A percentile compares a stretch with the other conserved stretches of the same genome.
phyloP scores from a whole-genome alignment of 2,329 filamentous ascomycete genomes.

The Aspergillus vadensis region DNA sequence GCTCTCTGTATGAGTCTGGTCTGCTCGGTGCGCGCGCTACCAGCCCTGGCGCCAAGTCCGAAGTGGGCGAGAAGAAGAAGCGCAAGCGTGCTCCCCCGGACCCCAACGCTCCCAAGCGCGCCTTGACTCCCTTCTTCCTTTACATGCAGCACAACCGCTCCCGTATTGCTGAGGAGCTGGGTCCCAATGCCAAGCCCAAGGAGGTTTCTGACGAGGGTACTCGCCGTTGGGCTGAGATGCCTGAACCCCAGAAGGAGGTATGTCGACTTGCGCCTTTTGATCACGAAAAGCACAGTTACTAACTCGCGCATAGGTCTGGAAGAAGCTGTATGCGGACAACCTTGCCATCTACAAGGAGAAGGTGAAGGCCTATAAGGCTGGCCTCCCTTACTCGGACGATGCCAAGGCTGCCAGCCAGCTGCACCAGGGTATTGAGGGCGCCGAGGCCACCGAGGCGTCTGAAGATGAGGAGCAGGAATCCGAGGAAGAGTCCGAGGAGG shows the following conservation, averaged over 20 bases:
- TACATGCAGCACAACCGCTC: slow-evolving; percentile 87
- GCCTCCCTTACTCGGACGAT: slow-evolving; percentile 47
- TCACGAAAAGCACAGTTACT: slow-evolving; percentile 2
- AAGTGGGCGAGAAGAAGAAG: slow-evolving; percentile 75
- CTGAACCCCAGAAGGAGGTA: slow-evolving; percentile 69
- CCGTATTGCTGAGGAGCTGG: slow-evolving; percentile 78
- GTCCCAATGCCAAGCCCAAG: slow-evolving; percentile 74
- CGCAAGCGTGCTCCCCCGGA: slow-evolving; percentile 85
- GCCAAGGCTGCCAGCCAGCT: slow-evolving; percentile 46
- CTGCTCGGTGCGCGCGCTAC: slow-evolving; percentile 42
- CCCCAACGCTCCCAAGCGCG: slow-evolving; percentile 91
- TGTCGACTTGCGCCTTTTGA: slow-evolving; percentile 22
- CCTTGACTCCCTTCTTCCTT: slow-evolving; percentile 90
- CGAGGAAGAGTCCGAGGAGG: slow-evolving; percentile 35
- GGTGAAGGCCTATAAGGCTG: slow-evolving; percentile 59
- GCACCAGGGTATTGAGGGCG: slow-evolving; percentile 44
- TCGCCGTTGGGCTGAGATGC: slow-evolving; percentile 80
- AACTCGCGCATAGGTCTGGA: slow-evolving; percentile 50
- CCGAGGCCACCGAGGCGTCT: slow-evolving; percentile 31
- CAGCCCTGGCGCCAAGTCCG: slow-evolving; percentile 43
- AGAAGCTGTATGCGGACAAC: slow-evolving; percentile 59
- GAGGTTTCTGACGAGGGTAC: slow-evolving; percentile 87
- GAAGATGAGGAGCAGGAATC: slow-evolving; percentile 23
- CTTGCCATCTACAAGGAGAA: slow-evolving; percentile 59
- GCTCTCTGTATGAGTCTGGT: slow-evolving; percentile 48